Base-by-base conservation (phyloP, 1,284 basidiomycete species). In the Cryptococcus sp. region DNA sequence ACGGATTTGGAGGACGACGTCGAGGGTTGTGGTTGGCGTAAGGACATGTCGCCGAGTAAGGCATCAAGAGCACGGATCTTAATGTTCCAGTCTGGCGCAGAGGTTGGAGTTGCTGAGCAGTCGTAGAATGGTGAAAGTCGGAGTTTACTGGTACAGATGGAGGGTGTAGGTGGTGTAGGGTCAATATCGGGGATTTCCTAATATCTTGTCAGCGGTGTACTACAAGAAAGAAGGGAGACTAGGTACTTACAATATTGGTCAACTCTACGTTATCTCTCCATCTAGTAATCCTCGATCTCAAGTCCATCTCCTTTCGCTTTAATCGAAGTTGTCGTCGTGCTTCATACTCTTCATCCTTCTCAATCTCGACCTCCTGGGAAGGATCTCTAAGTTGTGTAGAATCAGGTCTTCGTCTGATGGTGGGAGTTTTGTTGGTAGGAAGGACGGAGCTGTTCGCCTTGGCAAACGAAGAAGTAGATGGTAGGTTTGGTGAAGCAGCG, bases 281-380 rank as follows among this genome's bases (percentile, higher is more conserved):
- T 5, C 15, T 14, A 4, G 23, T 30, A 7, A 61, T 42, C 46
- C 41, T 46, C 10, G 6, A 31, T 5, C 44, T 44, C 23, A 61
- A 30, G 4, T 58, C 55, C 5, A 49, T 52, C 15, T 50, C 14
- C 33, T 53, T 56, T 11, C 51, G 33, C 50, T 52, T 46, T 10
- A 56, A 15, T 32, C 60, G 49, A 35, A 47, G 7, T 10, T 48
- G 32, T 32, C 57, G 31, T 31, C 52, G 46, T 3, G 35, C 35
- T 46, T 61, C 54, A 46, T 61, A 61, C 35, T 56, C 53, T 48
- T 57, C 53, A 31, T 51, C 49, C 30, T 49, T 50, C 30, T 55
- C 53, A 3, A 34, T 37, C 13, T 49, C 47, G 6, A 8, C n/a
- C 11, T 30, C 8, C 31, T 53, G 35, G 32, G 43, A n/a, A 10